These are phyloP conservation scores for Candida germanica DNA, from an alignment of 805 yeast species.

Conservation along the genomic window DNA sequence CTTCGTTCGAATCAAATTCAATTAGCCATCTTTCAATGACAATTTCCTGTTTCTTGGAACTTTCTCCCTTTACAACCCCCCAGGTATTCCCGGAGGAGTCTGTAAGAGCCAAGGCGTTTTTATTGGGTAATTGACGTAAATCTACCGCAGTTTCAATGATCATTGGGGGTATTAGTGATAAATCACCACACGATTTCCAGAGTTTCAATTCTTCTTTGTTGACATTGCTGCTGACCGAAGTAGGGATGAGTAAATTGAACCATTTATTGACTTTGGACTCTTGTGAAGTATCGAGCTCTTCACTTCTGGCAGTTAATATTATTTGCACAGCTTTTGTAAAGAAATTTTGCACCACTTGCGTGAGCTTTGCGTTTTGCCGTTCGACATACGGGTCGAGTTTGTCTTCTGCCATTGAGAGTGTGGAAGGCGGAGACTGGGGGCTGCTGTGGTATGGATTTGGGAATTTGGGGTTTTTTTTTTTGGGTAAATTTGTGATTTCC, in stretches of 20 bases:
- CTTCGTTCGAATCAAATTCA: constrained; percentile 60
- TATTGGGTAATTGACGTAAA: constrained; percentile 51
- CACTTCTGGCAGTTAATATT: constrained; percentile 45
- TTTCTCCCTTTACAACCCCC: constrained; percentile 53
- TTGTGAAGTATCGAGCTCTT: constrained; percentile 8
- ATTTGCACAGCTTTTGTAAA: constrained; percentile 61
- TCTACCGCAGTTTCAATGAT: constrained; percentile 83
- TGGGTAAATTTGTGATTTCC: no score
- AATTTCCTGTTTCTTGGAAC: constrained; percentile 67
- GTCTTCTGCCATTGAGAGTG: no score
- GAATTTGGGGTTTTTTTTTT: no score
- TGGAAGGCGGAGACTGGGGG: no score
- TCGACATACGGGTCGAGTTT: constrained; percentile 17
- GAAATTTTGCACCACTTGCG: constrained; percentile 56
- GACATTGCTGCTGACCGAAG: constrained; percentile 19
- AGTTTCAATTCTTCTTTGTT: constrained; percentile 54
- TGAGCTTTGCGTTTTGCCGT: constrained; percentile 33
- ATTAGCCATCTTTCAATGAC: constrained; percentile 93
- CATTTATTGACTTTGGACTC: constrained; percentile 48
- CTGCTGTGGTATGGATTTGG: no score
- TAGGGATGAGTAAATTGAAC: constrained; percentile 54
- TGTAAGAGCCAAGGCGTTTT: constrained; percentile 56
- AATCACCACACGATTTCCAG: constrained; percentile 53
- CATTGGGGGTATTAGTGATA: constrained; percentile 65
- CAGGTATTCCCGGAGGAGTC: constrained; percentile 55